These are phyloP conservation scores for Blastosporella zonata DNA, from an alignment of 1,284 basidiomycete genomes.

Conservation along the genomic window DNA sequence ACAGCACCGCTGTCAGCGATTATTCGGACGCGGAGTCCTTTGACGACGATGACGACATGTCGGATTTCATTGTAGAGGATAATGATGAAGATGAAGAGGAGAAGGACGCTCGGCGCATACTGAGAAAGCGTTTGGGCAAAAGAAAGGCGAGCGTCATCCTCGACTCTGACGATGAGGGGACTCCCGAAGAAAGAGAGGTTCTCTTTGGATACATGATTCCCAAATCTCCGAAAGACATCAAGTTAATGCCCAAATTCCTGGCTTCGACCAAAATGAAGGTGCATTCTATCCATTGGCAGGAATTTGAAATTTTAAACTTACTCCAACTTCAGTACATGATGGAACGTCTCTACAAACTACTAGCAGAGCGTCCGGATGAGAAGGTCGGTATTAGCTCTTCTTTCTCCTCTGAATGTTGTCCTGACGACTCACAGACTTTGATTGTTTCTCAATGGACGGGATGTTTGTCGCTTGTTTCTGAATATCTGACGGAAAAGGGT, in stretches of 20 bases:
- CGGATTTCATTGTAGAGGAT: constrained; percentile 51
- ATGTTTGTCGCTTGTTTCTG: constrained; percentile 51
- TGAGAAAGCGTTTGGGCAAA: constrained; percentile 36
- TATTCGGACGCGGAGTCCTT: constrained; percentile 18
- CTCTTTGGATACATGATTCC: constrained; percentile 37
- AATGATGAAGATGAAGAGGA: constrained; percentile 49
- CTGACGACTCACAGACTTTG: constrained; percentile 35
- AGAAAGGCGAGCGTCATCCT: constrained; percentile 32
- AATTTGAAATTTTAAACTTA: too few species aligned
- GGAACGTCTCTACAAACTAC: constrained; percentile 39
- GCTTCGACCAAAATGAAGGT: constrained; percentile 69
- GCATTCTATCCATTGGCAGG: constrained; percentile 12
- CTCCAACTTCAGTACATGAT: constrained; percentile 47
- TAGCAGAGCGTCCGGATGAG: constrained; percentile 48
- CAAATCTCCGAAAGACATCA: constrained; percentile 31
- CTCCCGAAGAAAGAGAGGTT: constrained; percentile 37
- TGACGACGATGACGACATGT: constrained; percentile 40
- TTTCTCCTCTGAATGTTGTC: not conserved
- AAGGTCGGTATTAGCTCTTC: constrained; percentile 38
- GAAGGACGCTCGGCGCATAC: constrained; percentile 35
- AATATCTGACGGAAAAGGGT: constrained; percentile 48
- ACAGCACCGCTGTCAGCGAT: too few species aligned
- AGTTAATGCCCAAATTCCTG: constrained; percentile 46
- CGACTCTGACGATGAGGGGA: constrained; percentile 47
- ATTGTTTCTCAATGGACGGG: constrained; percentile 63